Evolutionary conservation across 2,329 filamentous ascomycete species (phyloP).

Genomic region (Alternaria gansuensis): DNA sequence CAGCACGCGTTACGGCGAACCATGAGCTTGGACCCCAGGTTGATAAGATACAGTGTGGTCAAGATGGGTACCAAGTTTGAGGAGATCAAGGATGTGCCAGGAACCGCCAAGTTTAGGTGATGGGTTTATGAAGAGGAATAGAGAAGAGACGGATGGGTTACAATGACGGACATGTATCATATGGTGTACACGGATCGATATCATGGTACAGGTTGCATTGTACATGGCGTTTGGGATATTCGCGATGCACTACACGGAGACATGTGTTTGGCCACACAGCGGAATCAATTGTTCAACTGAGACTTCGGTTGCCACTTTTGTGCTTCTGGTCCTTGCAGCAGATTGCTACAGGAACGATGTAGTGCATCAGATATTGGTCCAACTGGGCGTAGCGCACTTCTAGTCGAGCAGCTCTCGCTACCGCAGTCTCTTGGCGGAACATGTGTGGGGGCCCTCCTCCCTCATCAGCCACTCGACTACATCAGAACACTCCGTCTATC

Average conservation of each 20-base stretch:
- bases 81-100: conserved; percentile 67
- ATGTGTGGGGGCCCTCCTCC: background rate
- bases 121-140: background rate
- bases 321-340: background rate
- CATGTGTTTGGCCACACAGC: background rate
- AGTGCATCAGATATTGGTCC: background rate
- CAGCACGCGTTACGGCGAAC: conserved; percentile 80
- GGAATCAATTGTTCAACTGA: background rate
- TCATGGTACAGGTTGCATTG: conserved; percentile 4
- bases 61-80: conserved; percentile 77
- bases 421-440: background rate
- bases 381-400: background rate
- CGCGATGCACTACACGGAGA: background rate
- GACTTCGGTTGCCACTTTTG: background rate
- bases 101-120: conserved; percentile 60
- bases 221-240: conserved; percentile 3
- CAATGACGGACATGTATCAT: conserved; percentile 9
- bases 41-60: conserved; percentile 87
- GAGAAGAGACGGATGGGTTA: background rate
- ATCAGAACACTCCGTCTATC: background rate
- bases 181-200: background rate
- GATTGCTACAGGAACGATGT: background rate
- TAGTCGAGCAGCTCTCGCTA: background rate
- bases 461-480: background rate
- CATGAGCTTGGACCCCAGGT: conserved; percentile 83